Conservation (phyloP, 345 rosid species). For the Arabidopsis suecica region DNA sequence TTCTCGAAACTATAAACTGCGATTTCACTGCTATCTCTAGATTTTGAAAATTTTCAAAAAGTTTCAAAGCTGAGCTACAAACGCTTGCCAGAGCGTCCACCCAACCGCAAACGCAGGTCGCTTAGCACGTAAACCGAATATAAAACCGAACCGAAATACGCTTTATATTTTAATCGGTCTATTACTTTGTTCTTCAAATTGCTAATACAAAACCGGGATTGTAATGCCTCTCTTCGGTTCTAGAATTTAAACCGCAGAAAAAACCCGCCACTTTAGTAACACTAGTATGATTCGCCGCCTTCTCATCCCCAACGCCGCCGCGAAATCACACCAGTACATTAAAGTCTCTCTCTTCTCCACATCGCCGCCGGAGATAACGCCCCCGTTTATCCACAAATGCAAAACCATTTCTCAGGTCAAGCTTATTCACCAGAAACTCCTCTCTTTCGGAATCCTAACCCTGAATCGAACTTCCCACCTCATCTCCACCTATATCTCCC, state of each 20-base stretch:
- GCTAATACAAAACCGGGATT: neutral
- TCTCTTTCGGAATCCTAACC: slow-evolving; percentile 53
- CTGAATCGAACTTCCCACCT: slow-evolving; percentile 55
- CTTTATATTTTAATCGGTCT: neutral
- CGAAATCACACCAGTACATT: slow-evolving; percentile 14
- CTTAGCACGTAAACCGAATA: neutral
- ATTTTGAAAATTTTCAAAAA: slow-evolving; percentile 10
- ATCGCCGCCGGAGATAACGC: slow-evolving; percentile 34
- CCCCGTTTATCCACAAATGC: slow-evolving; percentile 64
- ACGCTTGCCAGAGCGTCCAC: slow-evolving; percentile 3
- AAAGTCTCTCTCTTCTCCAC: slow-evolving; percentile 42
- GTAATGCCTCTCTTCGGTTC: neutral
- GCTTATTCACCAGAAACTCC: slow-evolving; percentile 68
- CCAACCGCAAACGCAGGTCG: slow-evolving; percentile 6
- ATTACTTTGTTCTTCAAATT: neutral
- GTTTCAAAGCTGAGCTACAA: neutral
- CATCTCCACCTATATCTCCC: slow-evolving; percentile 70
- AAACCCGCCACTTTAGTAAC: slow-evolving; percentile 37
- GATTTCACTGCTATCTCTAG: neutral
- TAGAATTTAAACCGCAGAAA: slow-evolving; percentile 6
- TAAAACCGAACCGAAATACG: neutral
- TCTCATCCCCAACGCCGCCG: slow-evolving; percentile 23
- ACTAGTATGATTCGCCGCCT: slow-evolving; percentile 35
- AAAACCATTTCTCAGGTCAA: slow-evolving; percentile 55
- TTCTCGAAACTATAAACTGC: slow-evolving; percentile 16